These are phyloP conservation scores for Pleurotus eryngii DNA, from an alignment of 768 basidiomycete species.

Conservation along the genomic window DNA sequence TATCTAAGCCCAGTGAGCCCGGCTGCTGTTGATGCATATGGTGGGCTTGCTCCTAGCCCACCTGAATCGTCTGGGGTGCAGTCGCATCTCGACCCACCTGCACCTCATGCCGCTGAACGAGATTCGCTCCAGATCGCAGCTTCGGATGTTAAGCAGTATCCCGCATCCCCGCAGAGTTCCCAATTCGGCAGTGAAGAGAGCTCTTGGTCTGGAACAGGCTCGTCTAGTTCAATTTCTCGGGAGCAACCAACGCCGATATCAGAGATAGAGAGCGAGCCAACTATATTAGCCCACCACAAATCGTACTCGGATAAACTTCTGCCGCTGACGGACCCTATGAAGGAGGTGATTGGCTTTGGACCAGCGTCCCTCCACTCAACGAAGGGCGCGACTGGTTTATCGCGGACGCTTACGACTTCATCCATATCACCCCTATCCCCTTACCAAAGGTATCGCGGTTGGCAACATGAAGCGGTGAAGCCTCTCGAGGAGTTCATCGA, in stretches of 20 bases:
- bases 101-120: not conserved
- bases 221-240: conserved; percentile 37
- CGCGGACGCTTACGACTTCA: conserved; percentile 6
- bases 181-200: conserved; percentile 44
- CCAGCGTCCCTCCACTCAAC: conserved; percentile 9
- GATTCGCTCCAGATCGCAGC: conserved; percentile 5
- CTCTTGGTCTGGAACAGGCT: conserved; percentile 32
- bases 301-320: conserved; percentile 15
- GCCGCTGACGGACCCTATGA: conserved; percentile 17
- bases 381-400: conserved; percentile 14
- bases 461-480: conserved; percentile 58
- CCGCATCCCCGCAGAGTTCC: conserved; percentile 47
- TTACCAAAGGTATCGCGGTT: conserved; percentile 52
- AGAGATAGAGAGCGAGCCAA: conserved; percentile 17
- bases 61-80: not conserved
- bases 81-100: not conserved
- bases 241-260: conserved; percentile 40
- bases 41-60: conserved; percentile 2
- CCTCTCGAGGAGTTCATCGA: conserved; percentile 65
- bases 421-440: conserved; percentile 22
- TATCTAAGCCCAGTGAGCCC: not conserved
- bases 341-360: not conserved
- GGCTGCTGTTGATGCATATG: not conserved
- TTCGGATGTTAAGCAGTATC: conserved; percentile 18
- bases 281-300: not conserved